Base-by-base conservation (phyloP, 306 rosid species). In the Luffa aegyptiaca region DNA sequence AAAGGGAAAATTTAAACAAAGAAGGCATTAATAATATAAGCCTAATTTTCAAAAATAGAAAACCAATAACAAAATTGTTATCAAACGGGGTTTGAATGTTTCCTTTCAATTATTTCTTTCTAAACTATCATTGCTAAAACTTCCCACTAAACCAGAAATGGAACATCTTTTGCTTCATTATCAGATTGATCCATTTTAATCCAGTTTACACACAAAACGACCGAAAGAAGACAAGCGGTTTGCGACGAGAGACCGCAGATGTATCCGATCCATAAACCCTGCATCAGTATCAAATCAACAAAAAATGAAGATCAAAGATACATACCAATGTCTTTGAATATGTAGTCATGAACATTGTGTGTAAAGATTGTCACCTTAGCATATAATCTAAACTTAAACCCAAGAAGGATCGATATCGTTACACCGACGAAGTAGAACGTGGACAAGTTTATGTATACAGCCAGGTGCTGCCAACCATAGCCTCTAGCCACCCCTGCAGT, bases 231-330 rank as follows among this genome's bases (percentile, higher is more conserved):
- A 16, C 96, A 31, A 68, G 45, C 79, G 1, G 84, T 76, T 85
- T 92, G 98, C 76, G 88, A 88, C n/a, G 80, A 51, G 61, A 93
- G 31, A 41, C 96, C 97, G 49, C 92, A 90, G 8, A 86, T 90
- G 73, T 92, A 64, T 68, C 94, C 96, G 56, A 92, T 88, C 97
- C 98, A 93, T 82, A 93, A 86, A n/a, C 96, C 98, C 97, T 93
- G 77, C 21, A 72, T 12, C 45, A 76, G 70, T 59, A 64, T 65
- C 4, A 51, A 79, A 71, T 31, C 58, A 52, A 39, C 70, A 35
- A 13, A 63, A 63, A 63, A 36, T 63, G 42, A 63, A 63, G 42
- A 63, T 5, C 70, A 63, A 63, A 61, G 14, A 61, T 4, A 2
- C 4, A 35, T 6, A 63, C 69, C 41, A 62, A 62, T 63, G 42